phyloP scores from a whole-genome alignment of 345 rosid genomes.

The Citrus maxima region DNA sequence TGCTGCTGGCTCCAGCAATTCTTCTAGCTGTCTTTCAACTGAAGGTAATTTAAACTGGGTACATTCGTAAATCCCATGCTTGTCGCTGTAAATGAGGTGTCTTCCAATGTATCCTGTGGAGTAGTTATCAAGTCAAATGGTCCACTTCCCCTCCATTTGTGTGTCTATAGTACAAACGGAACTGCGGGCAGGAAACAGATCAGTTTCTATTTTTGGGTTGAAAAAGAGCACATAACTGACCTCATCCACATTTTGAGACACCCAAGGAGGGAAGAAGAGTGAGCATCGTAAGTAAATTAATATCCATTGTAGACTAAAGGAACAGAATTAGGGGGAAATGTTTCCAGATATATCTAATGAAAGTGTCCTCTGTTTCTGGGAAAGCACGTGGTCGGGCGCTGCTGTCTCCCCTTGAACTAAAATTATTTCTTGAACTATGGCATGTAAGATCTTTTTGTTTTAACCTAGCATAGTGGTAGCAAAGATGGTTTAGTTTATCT shows the following conservation, averaged over 20 bases:
- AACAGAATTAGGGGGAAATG: background rate
- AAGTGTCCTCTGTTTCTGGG: background rate
- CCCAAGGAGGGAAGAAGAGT: background rate
- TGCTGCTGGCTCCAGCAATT: constrained; percentile 74
- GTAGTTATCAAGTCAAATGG: background rate
- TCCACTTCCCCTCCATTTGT: constrained; percentile 2
- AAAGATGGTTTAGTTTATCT: background rate
- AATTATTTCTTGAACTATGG: background rate
- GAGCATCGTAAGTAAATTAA: background rate
- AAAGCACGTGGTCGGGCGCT: background rate
- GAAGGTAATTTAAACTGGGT: background rate
- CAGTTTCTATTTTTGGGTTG: background rate
- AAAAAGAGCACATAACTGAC: background rate
- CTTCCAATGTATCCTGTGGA: background rate
- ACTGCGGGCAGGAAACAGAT: background rate
- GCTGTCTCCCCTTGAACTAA: background rate
- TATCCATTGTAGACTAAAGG: background rate
- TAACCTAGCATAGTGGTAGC: background rate
- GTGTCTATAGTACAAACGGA: background rate
- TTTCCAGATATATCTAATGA: background rate
- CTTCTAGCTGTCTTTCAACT: constrained; percentile 27
- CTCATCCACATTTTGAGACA: background rate
- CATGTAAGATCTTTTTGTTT: no score
- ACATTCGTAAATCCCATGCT: background rate
- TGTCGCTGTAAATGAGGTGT: background rate